Base-by-base conservation (phyloP, 2,329 filamentous ascomycete genomes). In the Coniosporium tulheliwenetii region DNA sequence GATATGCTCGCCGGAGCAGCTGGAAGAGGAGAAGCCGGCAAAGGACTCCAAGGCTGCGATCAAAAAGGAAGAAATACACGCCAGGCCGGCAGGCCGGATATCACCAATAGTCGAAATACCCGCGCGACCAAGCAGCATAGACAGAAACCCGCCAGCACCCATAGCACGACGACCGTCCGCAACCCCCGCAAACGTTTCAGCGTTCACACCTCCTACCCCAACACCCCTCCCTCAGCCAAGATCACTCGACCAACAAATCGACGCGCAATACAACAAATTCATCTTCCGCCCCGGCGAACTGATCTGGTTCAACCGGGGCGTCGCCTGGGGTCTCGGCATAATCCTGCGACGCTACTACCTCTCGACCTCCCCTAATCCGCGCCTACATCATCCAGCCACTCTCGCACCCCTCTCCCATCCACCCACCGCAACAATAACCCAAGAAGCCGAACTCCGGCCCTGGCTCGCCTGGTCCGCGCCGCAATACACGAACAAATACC, bases 391-490 rank as follows among this genome's bases (percentile, higher is more conserved):
- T 71, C 5, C 67, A 71, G 45, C 67, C 68, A 5, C 62, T 66
- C 8, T 74, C 59, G 37, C 66, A 62, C 52, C 48, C 54, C 47
- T 35, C 34, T 39, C 26, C n/a, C 47, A 26, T 13, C 47, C 41
- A 39, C 41, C 41, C n/a, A 50, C 58, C 4, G 60, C 67, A 36
- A 57, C 66, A 9, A 64, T 70, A 15, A 58, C 60, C 1, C 51
- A 62, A 9, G 60, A 71, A 40, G 50, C 53, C 4, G 52, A 61
- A 10, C 57, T 75, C 32, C 63, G 72, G 32, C 72, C 72, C 0
- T 76, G 71, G 71, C 61, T 75, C 26, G 70, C 72, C 1, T 75
- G 71, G 71, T 71, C 66, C 39, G 65, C 70, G 10, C 72, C 72
- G 1, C 51, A 48, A n/a, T 69, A 66, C 41, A 73, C 69, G 2